Conservation (phyloP, 805 yeast species). For the Peterozyma toletana region DNA sequence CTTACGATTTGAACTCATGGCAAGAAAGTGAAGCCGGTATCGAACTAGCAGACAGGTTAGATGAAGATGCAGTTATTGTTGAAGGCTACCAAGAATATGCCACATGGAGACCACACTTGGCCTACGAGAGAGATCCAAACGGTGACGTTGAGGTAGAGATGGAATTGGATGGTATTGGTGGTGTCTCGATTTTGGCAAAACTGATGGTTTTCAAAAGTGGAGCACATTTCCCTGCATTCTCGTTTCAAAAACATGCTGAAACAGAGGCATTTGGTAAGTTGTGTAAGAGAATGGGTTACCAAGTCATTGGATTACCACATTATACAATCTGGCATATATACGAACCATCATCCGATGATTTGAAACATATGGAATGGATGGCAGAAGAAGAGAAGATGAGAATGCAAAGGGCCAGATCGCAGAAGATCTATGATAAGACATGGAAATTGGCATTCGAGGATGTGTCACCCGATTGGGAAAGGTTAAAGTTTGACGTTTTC, state of each 20-base stretch:
- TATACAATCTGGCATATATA: slow-evolving; percentile 92
- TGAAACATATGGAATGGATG: slow-evolving; percentile 82
- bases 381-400: slow-evolving; percentile 67
- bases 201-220: slow-evolving; percentile 83
- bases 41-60: slow-evolving; percentile 63
- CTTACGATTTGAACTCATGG: slow-evolving; percentile 78
- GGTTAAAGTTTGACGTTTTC: slow-evolving; percentile 62
- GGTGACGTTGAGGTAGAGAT: slow-evolving; percentile 90
- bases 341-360: slow-evolving; percentile 87
- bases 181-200: slow-evolving; percentile 83
- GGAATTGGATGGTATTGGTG: slow-evolving; percentile 95
- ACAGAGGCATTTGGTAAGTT: slow-evolving; percentile 93
- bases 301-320: slow-evolving; percentile 85
- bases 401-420: slow-evolving; percentile 55
- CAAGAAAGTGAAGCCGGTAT: slow-evolving; percentile 73
- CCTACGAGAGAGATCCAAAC: slow-evolving; percentile 84
- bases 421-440: slow-evolving; percentile 60
- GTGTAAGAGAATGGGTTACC: slow-evolving; percentile 76
- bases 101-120: slow-evolving; percentile 95
- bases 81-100: slow-evolving; percentile 96
- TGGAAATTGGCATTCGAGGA: slow-evolving; percentile 82
- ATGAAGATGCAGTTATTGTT: slow-evolving; percentile 91
- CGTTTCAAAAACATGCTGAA: slow-evolving; percentile 91
- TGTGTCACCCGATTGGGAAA: slow-evolving; percentile 65
- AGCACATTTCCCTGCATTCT: slow-evolving; percentile 90